Evolutionary conservation across 1,139 yeast species (phyloP).

Genomic region (Sugiyamaella novakii): DNA sequence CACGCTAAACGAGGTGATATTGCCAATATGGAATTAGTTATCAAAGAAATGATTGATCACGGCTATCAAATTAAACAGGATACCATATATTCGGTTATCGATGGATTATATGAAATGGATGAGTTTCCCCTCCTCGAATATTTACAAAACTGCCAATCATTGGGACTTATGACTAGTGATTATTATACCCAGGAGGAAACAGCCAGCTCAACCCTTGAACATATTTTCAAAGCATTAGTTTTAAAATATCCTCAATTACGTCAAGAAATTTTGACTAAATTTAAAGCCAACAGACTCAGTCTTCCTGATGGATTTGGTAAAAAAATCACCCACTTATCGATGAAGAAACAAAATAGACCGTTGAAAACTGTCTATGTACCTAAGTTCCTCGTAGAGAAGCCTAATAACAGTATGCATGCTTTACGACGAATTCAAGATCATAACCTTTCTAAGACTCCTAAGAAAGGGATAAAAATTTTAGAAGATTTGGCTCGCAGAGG

Average conservation of each 20-base stretch:
- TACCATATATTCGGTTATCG: conserved; percentile 4
- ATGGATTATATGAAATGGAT: neutral
- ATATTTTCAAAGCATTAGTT: conserved; percentile 2
- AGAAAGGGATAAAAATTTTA: conserved; percentile 23
- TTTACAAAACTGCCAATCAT: conserved; percentile 1
- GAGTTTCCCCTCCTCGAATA: conserved; percentile 14
- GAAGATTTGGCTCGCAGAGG: conserved; percentile 29
- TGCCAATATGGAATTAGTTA: conserved; percentile 13
- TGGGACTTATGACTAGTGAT: neutral
- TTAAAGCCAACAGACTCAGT: neutral
- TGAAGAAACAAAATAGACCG: conserved; percentile 7
- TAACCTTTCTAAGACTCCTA: conserved; percentile 20
- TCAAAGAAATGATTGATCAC: conserved; percentile 16
- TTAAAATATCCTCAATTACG: conserved; percentile 8
- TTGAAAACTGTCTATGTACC: conserved; percentile 7
- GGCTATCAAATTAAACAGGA: conserved; percentile 15
- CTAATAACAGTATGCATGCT: conserved; percentile 16
- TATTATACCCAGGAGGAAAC: neutral
- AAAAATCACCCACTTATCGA: neutral
- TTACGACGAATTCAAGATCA: conserved; percentile 21
- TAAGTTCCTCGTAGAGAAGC: neutral
- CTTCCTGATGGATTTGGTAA: neutral
- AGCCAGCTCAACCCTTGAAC: conserved; percentile 3
- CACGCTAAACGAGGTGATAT: conserved; percentile 16
- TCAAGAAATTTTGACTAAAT: conserved; percentile 5